Evolutionary conservation across 1,284 basidiomycete genomes (phyloP).

Genomic region (Ceraceosorus guamensis): DNA sequence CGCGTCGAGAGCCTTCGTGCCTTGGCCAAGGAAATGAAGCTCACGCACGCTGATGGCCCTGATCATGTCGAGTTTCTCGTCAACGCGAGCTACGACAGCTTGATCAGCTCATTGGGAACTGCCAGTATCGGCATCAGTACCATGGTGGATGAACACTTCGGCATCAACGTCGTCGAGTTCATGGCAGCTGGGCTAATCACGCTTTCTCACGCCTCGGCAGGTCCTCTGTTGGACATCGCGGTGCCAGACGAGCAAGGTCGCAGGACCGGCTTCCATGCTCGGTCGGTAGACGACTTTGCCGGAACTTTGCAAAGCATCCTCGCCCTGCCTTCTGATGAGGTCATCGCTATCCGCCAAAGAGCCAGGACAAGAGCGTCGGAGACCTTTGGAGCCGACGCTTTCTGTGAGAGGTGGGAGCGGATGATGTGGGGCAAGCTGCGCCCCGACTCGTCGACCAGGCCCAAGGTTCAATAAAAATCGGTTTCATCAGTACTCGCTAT

Average conservation of each 20-base stretch:
- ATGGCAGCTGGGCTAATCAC: conserved; percentile 92
- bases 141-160: conserved; percentile 98
- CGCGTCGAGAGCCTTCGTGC: conserved; percentile 61
- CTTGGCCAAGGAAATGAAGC: conserved; percentile 60
- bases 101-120: conserved; percentile 63
- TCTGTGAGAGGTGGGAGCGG: conserved; percentile 14
- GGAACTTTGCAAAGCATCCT: conserved; percentile 63
- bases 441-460: too few species aligned
- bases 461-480: too few species aligned
- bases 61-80: conserved; percentile 68
- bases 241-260: conserved; percentile 50
- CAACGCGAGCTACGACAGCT: conserved; percentile 69
- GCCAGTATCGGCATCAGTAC: conserved; percentile 85
- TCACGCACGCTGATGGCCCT: conserved; percentile 50
- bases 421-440: conserved; percentile 15
- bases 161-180: conserved; percentile 95
- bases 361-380: conserved; percentile 53
- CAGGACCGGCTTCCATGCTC: conserved; percentile 71
- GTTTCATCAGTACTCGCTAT: too few species aligned
- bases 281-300: conserved; percentile 63
- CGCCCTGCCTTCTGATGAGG: conserved; percentile 56
- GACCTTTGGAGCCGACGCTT: conserved; percentile 24
- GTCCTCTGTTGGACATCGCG: conserved; percentile 84
- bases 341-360: conserved; percentile 54
- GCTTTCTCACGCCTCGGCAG: conserved; percentile 83